A percentile compares a stretch with the other conserved stretches of the same genome.
phyloP scores from a whole-genome alignment of 805 yeast genomes.

The Candida ascalaphidarum region DNA sequence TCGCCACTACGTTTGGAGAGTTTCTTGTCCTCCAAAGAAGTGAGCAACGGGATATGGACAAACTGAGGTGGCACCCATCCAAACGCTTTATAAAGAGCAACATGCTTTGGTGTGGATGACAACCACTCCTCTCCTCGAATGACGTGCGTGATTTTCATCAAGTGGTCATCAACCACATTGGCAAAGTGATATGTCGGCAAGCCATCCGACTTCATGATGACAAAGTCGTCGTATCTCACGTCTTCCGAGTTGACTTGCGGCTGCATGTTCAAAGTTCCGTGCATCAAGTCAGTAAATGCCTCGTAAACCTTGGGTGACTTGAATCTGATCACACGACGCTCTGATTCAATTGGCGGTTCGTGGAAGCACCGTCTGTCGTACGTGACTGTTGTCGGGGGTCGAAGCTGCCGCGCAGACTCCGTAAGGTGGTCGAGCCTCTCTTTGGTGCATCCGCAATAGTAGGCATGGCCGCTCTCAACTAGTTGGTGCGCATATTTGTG shows the following conservation, averaged over 20 bases:
- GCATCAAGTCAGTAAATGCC: constrained; percentile 61
- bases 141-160: constrained; percentile 90
- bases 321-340: constrained; percentile 58
- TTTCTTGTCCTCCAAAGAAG: constrained; percentile 65
- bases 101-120: constrained; percentile 90
- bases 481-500: constrained; percentile 46
- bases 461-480: constrained; percentile 63
- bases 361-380: constrained; percentile 79
- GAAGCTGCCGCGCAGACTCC: constrained; percentile 61
- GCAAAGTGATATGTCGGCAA: constrained; percentile 97
- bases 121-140: constrained; percentile 98
- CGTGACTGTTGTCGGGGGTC: constrained; percentile 87
- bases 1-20: constrained; percentile 84
- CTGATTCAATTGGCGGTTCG: constrained; percentile 20
- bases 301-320: constrained; percentile 69
- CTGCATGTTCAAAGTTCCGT: constrained; percentile 69
- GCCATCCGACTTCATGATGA: constrained; percentile 86
- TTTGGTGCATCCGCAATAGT: constrained; percentile 79
- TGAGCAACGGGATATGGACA: constrained; percentile 84
- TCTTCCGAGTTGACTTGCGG: constrained; percentile 69
- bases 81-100: constrained; percentile 77
- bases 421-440: constrained; percentile 63
- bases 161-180: constrained; percentile 88
- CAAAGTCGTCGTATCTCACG: constrained; percentile 81
- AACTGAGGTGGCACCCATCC: constrained; percentile 79